A percentile compares a stretch with the other conserved stretches of the same genome.
Evolutionary conservation across 2,329 filamentous ascomycete genomes (phyloP).

Genomic region (Neobulgaria alba): DNA sequence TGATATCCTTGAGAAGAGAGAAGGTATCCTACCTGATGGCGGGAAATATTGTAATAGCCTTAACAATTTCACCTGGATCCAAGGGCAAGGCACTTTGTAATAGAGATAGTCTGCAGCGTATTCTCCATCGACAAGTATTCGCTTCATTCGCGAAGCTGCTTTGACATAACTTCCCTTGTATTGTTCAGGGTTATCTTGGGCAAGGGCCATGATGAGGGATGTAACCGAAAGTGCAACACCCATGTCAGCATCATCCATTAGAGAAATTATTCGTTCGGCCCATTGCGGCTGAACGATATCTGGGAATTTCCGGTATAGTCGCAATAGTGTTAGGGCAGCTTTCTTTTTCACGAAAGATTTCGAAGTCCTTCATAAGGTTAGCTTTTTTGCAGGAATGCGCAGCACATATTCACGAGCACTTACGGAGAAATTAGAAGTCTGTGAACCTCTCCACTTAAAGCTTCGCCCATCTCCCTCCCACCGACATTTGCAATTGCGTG

Average conservation of each 20-base stretch:
- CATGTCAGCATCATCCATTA: slow-evolving; percentile 94
- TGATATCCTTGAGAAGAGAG: neutral
- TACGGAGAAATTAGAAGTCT: slow-evolving; percentile 89
- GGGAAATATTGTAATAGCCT: slow-evolving; percentile 92
- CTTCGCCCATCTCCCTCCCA: slow-evolving; percentile 93
- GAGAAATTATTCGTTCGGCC: slow-evolving; percentile 95
- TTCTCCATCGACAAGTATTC: slow-evolving; percentile 83
- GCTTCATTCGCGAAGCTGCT: slow-evolving; percentile 80
- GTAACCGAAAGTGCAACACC: slow-evolving; percentile 93
- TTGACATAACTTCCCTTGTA: slow-evolving; percentile 94
- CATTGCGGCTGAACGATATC: slow-evolving; percentile 93
- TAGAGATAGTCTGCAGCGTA: slow-evolving; percentile 89
- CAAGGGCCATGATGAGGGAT: slow-evolving; percentile 86
- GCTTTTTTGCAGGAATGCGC: slow-evolving; percentile 4
- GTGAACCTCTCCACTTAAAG: slow-evolving; percentile 85
- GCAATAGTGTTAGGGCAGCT: slow-evolving; percentile 84
- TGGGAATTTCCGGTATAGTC: slow-evolving; percentile 89
- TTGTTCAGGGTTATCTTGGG: slow-evolving; percentile 87
- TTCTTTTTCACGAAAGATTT: slow-evolving; percentile 99
- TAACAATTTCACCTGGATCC: slow-evolving; percentile 93
- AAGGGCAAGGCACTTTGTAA: slow-evolving; percentile 98
- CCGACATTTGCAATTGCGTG: slow-evolving; percentile 98
- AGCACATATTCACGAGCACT: slow-evolving; percentile 30
- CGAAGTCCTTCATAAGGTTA: slow-evolving; percentile 48
- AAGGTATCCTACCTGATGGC: slow-evolving; percentile 60